These are phyloP conservation scores for Fusarium phyllophilum DNA, from an alignment of 2,329 filamentous ascomycete species.

Conservation along the genomic window DNA sequence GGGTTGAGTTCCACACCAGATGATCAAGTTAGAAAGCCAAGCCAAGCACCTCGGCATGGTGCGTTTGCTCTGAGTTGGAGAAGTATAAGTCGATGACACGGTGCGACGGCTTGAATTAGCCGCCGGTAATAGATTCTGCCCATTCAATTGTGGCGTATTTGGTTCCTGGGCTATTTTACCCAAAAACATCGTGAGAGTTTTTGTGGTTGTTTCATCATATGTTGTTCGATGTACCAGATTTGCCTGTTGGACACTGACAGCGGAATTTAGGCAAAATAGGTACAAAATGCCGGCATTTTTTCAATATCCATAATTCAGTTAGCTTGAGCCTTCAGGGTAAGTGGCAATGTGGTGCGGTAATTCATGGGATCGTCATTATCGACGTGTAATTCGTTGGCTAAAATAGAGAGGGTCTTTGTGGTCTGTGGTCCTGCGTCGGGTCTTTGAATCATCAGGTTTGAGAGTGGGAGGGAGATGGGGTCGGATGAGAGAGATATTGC, in stretches of 20 bases:
- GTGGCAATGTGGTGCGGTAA: background rate
- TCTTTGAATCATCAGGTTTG: background rate
- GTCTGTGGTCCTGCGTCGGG: background rate
- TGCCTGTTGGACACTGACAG: background rate
- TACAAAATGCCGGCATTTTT: constrained; percentile 1
- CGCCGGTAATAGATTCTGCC: constrained; percentile 3
- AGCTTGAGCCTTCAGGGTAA: constrained; percentile 24
- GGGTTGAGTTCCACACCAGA: constrained; percentile 29
- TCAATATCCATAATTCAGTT: background rate
- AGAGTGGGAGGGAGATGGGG: background rate
- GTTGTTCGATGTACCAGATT: background rate
- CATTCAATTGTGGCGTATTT: background rate
- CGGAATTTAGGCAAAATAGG: constrained; percentile 23
- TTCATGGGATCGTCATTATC: constrained; percentile 5
- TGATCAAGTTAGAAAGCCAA: constrained; percentile 2
- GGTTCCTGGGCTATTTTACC: background rate
- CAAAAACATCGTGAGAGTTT: background rate
- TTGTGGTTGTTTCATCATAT: background rate
- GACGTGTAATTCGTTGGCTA: constrained; percentile 23
- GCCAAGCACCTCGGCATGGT: background rate
- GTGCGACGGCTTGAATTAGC: constrained; percentile 27
- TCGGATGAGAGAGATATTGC: background rate
- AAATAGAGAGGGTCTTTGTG: constrained; percentile 11
- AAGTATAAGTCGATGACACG: constrained; percentile 19
- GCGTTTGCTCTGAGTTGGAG: background rate